Conservation (phyloP, 805 yeast species). For the Kockiozyma suomiensis region DNA sequence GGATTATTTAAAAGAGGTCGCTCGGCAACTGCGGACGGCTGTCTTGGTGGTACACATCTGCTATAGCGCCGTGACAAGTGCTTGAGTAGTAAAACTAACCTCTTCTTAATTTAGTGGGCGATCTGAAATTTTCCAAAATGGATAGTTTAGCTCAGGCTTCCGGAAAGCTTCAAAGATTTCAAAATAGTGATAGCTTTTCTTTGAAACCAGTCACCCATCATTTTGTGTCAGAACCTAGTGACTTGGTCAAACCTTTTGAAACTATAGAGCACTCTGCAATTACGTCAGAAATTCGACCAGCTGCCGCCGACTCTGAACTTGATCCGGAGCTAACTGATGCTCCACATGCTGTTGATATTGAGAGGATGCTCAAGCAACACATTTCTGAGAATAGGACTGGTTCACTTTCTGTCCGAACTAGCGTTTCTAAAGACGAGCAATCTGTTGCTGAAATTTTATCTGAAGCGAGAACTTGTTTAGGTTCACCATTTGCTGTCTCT, state of each 20-base stretch:
- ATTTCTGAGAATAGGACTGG: no score
- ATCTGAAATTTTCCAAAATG: slow-evolving; percentile 5
- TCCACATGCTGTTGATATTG: neutral
- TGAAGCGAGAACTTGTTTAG: neutral
- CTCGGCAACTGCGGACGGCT: neutral
- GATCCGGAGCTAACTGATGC: neutral
- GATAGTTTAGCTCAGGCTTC: neutral
- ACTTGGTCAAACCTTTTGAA: no score
- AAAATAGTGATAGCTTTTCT: neutral
- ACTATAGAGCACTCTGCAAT: no score
- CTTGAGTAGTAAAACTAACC: no score
- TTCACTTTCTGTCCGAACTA: neutral
- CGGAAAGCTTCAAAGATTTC: neutral
- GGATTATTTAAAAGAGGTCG: slow-evolving; percentile 6
- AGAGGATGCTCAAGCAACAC: no score
- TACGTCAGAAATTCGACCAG: no score
- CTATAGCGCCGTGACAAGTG: neutral
- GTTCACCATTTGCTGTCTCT: neutral
- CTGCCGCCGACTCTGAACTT: no score
- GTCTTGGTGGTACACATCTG: slow-evolving; percentile 1
- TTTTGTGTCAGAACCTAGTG: no score
- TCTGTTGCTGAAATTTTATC: slow-evolving; percentile 6
- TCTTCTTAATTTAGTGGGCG: neutral
- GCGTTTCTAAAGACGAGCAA: neutral
- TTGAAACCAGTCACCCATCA: neutral